Base-by-base conservation (phyloP, 1,284 basidiomycete genomes). In the Cutaneotrichosporon sp. region DNA sequence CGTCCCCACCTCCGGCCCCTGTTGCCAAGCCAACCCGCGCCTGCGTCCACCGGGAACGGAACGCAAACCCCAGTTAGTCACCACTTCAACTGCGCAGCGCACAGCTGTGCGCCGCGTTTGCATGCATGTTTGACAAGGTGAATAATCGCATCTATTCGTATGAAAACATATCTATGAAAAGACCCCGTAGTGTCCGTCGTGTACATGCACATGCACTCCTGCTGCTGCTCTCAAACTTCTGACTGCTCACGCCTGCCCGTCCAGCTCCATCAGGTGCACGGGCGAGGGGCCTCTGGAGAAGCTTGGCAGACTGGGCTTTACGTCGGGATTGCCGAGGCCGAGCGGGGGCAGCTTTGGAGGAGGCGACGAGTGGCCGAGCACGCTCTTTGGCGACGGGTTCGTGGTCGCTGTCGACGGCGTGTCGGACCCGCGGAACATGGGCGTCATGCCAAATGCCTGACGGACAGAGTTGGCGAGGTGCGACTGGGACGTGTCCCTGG, bases 391-490 rank as follows among this genome's bases (percentile, higher is more conserved):
- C 4, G 60, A 59, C 22, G 60, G 61, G 42, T 62, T 62, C 37
- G 49, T 57, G 8, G 46, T 58, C 51, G 45, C 49, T 18, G 43
- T 52, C 34, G 41, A 55, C n/a, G 45, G 51, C n/a, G 47, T 52
- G 43, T 52, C 57, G n/a, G 52, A 54, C 20, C 48, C 50, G n/a
- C 61, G 73, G 56, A 81, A 80, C 51, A 90, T 89, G 1, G 88
- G 88, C 5, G 89, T 90, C 87, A 91, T 91, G 8, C 86, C 87
- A 63, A 92, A 92, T 40, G 89, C 89, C 22, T 84, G 79, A 34
- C 87, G 83, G 17, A 92, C 85, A 3, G 72, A 87, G 43, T 64
- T 64, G 82, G 82, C 58, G 43, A 67, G 59, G 47, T 67, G 59
- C 41, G 41, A 50, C 42, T 60, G 55, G 35, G 54, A 50, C 17